phyloP scores from a whole-genome alignment of 208 protist genomes.

The Tritrichomonas musculus region DNA sequence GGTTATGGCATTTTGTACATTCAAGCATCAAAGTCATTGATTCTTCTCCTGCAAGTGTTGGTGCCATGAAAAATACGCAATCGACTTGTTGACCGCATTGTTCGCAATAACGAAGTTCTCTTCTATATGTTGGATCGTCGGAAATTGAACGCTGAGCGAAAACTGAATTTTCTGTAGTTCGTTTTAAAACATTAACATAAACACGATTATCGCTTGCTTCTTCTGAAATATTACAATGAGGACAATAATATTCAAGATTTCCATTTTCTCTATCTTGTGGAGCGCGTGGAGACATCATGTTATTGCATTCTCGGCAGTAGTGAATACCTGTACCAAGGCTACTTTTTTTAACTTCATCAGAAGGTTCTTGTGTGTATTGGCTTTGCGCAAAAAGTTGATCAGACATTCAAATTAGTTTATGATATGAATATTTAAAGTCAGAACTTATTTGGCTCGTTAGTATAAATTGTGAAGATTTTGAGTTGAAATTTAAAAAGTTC shows the following conservation, averaged over 20 bases:
- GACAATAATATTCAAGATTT: not conserved
- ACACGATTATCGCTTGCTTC: not conserved
- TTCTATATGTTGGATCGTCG: not conserved
- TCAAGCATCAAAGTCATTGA: not conserved
- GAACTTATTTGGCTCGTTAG: no score
- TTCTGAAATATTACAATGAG: not conserved
- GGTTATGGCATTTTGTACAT: not conserved
- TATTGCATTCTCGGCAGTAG: not conserved
- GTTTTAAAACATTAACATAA: conserved; percentile 6
- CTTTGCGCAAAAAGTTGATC: not conserved
- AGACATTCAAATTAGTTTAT: no score
- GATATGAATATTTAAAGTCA: no score
- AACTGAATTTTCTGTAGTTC: not conserved
- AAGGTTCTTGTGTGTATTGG: not conserved
- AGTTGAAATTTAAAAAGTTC: no score
- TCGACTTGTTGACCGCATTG: not conserved
- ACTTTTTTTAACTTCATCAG: no score
- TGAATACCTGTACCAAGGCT: not conserved
- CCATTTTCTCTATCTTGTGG: not conserved
- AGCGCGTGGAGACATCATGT: not conserved
- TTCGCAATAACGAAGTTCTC: not conserved
- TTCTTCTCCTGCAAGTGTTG: conserved; percentile 15
- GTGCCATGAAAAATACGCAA: not conserved
- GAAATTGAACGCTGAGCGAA: not conserved
- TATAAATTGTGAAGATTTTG: no score